A percentile compares a stretch with the other conserved stretches of the same genome.
Evolutionary conservation across 164 flowering plant genomes (phyloP).

Genomic region (Piper longum): DNA sequence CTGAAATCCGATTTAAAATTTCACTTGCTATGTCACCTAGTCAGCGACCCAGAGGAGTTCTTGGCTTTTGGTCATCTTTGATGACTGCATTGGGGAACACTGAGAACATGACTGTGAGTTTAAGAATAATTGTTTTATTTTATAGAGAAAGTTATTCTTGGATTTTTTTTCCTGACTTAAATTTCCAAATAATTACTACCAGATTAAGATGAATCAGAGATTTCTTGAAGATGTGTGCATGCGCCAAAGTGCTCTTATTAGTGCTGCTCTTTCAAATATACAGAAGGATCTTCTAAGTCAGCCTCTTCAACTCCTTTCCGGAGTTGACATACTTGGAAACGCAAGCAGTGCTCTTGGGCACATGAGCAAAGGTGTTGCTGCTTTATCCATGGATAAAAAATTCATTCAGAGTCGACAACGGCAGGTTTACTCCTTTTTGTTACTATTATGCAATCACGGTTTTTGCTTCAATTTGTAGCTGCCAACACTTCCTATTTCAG

Average conservation of each 20-base stretch:
- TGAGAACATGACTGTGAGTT: conserved; percentile 89
- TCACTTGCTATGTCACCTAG: conserved; percentile 98
- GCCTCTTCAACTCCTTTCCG: conserved; percentile 92
- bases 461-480: neutral
- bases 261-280: conserved; percentile 56
- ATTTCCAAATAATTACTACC: conserved; percentile 4
- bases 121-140: neutral
- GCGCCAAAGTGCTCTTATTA: conserved; percentile 77
- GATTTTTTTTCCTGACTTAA: neutral
- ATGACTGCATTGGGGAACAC: conserved; percentile 99
- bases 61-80: conserved; percentile 97
- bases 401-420: conserved; percentile 90
- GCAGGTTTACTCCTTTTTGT: conserved; percentile 38
- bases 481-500: conserved; percentile 19
- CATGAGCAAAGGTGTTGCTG: conserved; percentile 99
- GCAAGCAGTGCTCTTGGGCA: conserved; percentile 99
- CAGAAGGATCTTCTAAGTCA: conserved; percentile 92
- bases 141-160: neutral
- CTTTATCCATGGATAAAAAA: conserved; percentile 95
- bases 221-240: conserved; percentile 65
- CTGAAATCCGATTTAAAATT: conserved; percentile 80
- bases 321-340: conserved; percentile 96
- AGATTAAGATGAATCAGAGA: conserved; percentile 82
- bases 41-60: conserved; percentile 95
- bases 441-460: neutral